phyloP scores from a whole-genome alignment of 495 filamentous ascomycete genomes.

The Mycothermus thermophilus region DNA sequence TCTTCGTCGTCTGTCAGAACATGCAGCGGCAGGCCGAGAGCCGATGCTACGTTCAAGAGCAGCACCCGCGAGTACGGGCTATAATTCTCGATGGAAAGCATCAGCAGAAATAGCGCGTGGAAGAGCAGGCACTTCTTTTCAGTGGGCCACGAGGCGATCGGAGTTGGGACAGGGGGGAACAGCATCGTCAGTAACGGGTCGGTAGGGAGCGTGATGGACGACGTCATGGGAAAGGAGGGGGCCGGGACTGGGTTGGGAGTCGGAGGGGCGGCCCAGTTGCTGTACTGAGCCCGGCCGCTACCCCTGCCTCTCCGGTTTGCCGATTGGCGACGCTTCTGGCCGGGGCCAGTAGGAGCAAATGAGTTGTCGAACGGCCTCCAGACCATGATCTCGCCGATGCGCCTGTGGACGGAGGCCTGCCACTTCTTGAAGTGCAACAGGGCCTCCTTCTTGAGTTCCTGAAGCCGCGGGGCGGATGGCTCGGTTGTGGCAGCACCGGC shows the following conservation, averaged over 20 bases:
- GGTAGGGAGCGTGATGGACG: slow-evolving; percentile 16
- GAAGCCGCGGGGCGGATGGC: slow-evolving; percentile 14
- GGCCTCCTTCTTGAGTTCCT: slow-evolving; percentile 32
- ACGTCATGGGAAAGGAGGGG: neutral
- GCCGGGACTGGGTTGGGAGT: slow-evolving; percentile 23
- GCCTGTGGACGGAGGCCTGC: slow-evolving; percentile 23
- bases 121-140: slow-evolving; percentile 36
- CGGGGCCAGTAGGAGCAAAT: slow-evolving; percentile 6
- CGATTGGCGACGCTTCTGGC: slow-evolving; percentile 2
- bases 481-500: neutral
- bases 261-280: no score
- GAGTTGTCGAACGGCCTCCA: slow-evolving; percentile 14
- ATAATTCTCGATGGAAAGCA: slow-evolving; percentile 75
- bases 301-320: slow-evolving; percentile 7
- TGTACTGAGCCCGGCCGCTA: slow-evolving; percentile 3
- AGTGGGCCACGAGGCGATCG: slow-evolving; percentile 25
- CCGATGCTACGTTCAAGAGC: slow-evolving; percentile 54
- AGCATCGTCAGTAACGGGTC: slow-evolving; percentile 26
- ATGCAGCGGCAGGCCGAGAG: slow-evolving; percentile 49
- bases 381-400: slow-evolving; percentile 29
- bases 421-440: slow-evolving; percentile 32
- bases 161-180: slow-evolving; percentile 32
- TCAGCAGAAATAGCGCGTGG: slow-evolving; percentile 52
- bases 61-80: slow-evolving; percentile 60
- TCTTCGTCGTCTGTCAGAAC: slow-evolving; percentile 58